Evolutionary conservation across 768 basidiomycete genomes (phyloP).

Genomic region (Tricholoma matsutake): DNA sequence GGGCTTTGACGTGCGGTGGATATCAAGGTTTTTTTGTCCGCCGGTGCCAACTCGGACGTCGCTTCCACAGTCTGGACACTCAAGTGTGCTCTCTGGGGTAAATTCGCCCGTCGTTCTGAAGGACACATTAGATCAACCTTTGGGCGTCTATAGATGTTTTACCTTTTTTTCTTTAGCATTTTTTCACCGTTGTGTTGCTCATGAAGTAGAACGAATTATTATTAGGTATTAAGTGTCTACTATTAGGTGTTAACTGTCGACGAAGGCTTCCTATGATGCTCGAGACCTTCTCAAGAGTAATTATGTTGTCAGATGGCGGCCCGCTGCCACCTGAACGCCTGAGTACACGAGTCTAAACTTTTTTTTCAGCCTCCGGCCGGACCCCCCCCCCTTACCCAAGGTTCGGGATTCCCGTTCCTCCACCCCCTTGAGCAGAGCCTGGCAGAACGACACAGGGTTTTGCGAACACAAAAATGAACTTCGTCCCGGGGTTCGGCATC

Average conservation of each 20-base stretch:
- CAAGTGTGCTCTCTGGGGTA: neutral
- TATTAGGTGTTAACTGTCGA: neutral
- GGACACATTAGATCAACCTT: neutral
- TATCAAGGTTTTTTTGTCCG: neutral
- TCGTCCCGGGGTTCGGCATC: too few relatives aligned
- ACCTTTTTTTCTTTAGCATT: slow-evolving; percentile 22
- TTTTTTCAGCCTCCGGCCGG: neutral
- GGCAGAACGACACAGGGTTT: too few relatives aligned
- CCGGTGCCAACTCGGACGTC: neutral
- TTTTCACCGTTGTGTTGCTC: too few relatives aligned
- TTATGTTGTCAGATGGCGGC: too few relatives aligned
- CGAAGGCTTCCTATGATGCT: neutral
- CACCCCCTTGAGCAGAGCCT: too few relatives aligned
- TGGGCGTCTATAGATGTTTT: neutral
- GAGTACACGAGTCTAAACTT: neutral
- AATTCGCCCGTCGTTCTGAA: neutral
- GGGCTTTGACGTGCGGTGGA: neutral
- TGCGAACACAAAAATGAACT: too few relatives aligned
- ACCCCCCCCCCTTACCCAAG: neutral
- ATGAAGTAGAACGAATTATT: too few relatives aligned
- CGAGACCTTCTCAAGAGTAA: too few relatives aligned
- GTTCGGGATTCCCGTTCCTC: neutral
- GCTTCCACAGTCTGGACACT: neutral
- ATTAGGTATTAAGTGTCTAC: too few relatives aligned
- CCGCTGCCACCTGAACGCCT: too few relatives aligned